Evolutionary conservation across 192 early-diverging fungal genomes (phyloP), one percentile per base, ranked within the genome.

Genomic region (Backusella morwellensis): DNA sequence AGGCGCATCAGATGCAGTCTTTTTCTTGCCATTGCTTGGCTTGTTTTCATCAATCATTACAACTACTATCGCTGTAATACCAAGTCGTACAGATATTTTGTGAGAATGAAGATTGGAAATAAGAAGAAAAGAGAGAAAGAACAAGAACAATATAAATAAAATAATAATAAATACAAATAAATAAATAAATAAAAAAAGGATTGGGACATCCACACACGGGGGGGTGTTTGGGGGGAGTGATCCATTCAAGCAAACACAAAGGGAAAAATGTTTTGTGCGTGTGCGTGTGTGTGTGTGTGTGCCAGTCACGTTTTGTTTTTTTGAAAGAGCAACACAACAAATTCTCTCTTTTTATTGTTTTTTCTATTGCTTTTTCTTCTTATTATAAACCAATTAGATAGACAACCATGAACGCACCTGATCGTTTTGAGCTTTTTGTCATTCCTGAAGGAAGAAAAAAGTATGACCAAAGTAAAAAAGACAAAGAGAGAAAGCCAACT

Each of bases 401-500:
- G 12, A 63, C 56, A 73, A 35, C 68, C 47, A 95, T 95, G 93
- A 95, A 95, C 82, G 93, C 93, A 41, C 93, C 93, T 21, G 93
- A 95, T 80, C 90, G 93, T 63, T 93, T 91, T 78, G 93, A 95
- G 79, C 86, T 95, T 82, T 94, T 95, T 81, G 86, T 90, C 26
- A 84, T 95, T 71, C 93, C 93, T 66, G 91, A 92, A 73, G 93
- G 93, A 14, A 89, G 81, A 42, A 89, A 91, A 70, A 93, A 93
- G 90, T 91, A 88, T 63, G 74, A 44, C 6, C 41, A 47, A 26
- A 50, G 11, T 21, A 63, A 63, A 59, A 59, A 8, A 14, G 26
- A 63, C 4, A 29, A 21, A 41, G n/a, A n/a, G 14, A 70, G 21
- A 41, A 26, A 70, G 19, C 21, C 68, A 23, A 36, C 68, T 70